Evolutionary conservation across 306 rosid species (phyloP).

Genomic region (Cucumis melo): DNA sequence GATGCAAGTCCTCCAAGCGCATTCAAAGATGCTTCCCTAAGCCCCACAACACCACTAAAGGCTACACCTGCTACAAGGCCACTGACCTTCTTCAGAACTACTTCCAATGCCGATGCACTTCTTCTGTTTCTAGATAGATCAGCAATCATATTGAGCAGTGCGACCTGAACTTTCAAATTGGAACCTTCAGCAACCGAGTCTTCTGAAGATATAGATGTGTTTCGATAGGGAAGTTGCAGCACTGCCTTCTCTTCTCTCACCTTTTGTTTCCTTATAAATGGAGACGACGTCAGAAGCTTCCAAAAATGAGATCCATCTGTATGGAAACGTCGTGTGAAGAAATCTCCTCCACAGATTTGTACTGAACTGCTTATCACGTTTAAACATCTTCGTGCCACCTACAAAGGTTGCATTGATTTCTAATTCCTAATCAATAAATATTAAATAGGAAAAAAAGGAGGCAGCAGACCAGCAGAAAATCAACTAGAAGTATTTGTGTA

Average conservation of each 20-base stretch:
- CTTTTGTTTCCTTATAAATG: constrained; percentile 35
- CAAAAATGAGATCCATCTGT: constrained; percentile 70
- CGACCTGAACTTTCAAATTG: constrained; percentile 69
- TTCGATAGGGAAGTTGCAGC: constrained; percentile 70
- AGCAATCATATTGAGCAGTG: constrained; percentile 72
- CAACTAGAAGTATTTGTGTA: not conserved
- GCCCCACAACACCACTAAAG: constrained; percentile 68
- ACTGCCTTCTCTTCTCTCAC: constrained; percentile 41
- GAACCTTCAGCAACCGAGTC: constrained; percentile 62
- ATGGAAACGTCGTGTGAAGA: constrained; percentile 75
- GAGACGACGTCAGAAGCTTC: constrained; percentile 61
- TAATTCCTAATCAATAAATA: not conserved
- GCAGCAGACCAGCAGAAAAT: not conserved
- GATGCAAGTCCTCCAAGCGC: constrained; percentile 75
- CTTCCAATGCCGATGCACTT: constrained; percentile 56
- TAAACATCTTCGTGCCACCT: constrained; percentile 70
- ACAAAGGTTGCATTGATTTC: not conserved
- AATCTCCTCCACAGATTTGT: constrained; percentile 68
- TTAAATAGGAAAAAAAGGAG: not conserved
- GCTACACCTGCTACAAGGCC: constrained; percentile 76
- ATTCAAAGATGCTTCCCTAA: constrained; percentile 55
- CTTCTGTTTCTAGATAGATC: constrained; percentile 46
- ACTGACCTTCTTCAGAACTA: constrained; percentile 59
- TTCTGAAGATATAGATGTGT: constrained; percentile 30
- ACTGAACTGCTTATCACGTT: constrained; percentile 40